Evolutionary conservation across 352 stramenopile species (phyloP), one percentile per base, ranked within the genome.

Genomic region (Halophytophthora batemanensis): DNA sequence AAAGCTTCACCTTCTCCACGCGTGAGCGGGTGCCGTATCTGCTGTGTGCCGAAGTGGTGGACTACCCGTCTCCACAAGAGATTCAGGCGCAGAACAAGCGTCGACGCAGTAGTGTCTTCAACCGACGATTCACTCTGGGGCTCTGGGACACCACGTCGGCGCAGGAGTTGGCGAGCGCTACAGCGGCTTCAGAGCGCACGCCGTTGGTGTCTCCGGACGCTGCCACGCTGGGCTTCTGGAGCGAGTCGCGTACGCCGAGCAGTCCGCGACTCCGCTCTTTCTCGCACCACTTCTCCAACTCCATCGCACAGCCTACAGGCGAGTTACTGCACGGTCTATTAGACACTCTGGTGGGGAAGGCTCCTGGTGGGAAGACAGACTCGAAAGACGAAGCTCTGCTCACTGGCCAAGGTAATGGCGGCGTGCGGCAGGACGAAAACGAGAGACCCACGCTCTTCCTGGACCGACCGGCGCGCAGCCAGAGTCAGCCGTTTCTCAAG

Each of bases 1-100:
- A 93, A 45, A 89, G 80, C 52, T 93, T 93, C 61, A 91, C 80
- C 0, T 93, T 93, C 45, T 90, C 77, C 14, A 93, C 82, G 10
- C 53, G 82, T 17, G 82, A 93, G 45, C 80, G 82, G n/a, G 82
- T 93, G 6, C 82, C 82, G 21, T 93, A 75, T 47, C 51, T 93
- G 37, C 45, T 91, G 50, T 93, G 82, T 51, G 69, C 77, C 2
- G 82, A 93, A 45, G 75, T 93, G 7, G 67, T 93, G 14, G 74
- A 88, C 50, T 93, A 91, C 35, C 63, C 74, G 23, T 71, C 58
- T 14, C 63, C 63, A 7, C 55, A 59, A 36, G 59, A 71, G 44
- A 47, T 64, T 28, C 44, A 56, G 8, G 45, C 28, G 18, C 55
- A 54, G 18, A n/a, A 42, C 17, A 77, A 77, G 42, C 70, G 61